phyloP scores from a whole-genome alignment of 192 early-diverging fungal species.

The Pecoramyces ruminantium region DNA sequence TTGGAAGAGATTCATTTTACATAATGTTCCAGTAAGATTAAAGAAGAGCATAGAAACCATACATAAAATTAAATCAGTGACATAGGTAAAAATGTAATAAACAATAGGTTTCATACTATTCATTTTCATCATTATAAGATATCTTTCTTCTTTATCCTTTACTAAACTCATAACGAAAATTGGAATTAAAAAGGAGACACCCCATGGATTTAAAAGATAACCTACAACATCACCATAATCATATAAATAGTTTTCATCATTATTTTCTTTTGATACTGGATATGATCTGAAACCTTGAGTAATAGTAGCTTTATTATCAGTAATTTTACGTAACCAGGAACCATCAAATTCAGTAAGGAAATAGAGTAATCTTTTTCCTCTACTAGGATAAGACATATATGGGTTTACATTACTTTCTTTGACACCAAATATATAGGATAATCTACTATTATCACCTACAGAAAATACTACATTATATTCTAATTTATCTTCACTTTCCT shows the following conservation, averaged over 20 bases:
- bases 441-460: not conserved
- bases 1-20: slow-evolving; percentile 44
- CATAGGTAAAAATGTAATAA: slow-evolving; percentile 47
- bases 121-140: slow-evolving; percentile 58
- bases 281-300: slow-evolving; percentile 44
- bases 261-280: slow-evolving; percentile 8
- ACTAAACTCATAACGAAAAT: slow-evolving; percentile 53
- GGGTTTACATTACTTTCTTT: not conserved
- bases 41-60: slow-evolving; percentile 37
- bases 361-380: not conserved
- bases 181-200: slow-evolving; percentile 41
- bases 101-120: slow-evolving; percentile 40
- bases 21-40: slow-evolving; percentile 32
- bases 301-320: slow-evolving; percentile 17
- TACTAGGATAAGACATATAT: not conserved
- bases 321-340: not conserved
- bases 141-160: slow-evolving; percentile 52
- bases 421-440: not conserved
- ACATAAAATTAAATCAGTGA: slow-evolving; percentile 41
- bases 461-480: not conserved
- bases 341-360: not conserved
- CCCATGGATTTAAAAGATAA: slow-evolving; percentile 52
- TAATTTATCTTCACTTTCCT: not conserved
- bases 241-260: slow-evolving; percentile 15
- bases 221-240: slow-evolving; percentile 26